Base-by-base conservation (phyloP, 1,284 basidiomycete genomes). In the Pterula multifida region DNA sequence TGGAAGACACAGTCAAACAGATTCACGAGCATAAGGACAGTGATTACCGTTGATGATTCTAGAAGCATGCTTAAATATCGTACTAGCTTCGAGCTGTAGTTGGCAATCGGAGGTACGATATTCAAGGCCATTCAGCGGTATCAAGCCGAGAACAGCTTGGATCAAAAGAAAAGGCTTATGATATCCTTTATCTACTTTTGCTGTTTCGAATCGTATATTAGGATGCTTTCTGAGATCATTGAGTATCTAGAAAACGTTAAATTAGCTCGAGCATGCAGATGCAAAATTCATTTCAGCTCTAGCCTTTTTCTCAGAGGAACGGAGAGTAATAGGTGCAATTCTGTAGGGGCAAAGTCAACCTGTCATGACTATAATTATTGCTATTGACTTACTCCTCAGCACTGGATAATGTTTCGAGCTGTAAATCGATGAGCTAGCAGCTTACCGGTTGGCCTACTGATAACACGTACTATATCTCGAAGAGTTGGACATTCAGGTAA, bases 131-230 rank as follows among this genome's bases (percentile, higher is more conserved):
- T 75, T 81, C 45, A 89, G 66, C 11, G 80, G 76, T 49, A 90
- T 76, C 1, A 83, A 82, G 17, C 78, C 82, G 2, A 90, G 68
- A 32, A 59, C 53, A 50, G 84, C 85, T 64, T 90, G 86, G 13
- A 88, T 78, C 44, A 90, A 63, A 3, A 88, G 58, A 60, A 85
- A 78, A 13, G 81, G 68, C 59, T 90, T 90, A 60, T 90, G 85
- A 3, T 69, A 63, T 0, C 79, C 71, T 55, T 75, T 79, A 48
- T 80, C 79, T 3, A 82, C 63, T 57, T 81, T 88, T 64, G 78
- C 79, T 9, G 81, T 64, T 51, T 76, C 71, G 61, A 76, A 90
- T 1, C 87, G 79, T 52, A 88, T 85, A 54, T 88, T 85, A 25
- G 69, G 67, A 54, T 89, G 79, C 48, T 69, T 72, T 50, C 75